These are phyloP conservation scores for Erythrobasidium hasegawianum DNA, from an alignment of 1,284 basidiomycete species.

Conservation along the genomic window DNA sequence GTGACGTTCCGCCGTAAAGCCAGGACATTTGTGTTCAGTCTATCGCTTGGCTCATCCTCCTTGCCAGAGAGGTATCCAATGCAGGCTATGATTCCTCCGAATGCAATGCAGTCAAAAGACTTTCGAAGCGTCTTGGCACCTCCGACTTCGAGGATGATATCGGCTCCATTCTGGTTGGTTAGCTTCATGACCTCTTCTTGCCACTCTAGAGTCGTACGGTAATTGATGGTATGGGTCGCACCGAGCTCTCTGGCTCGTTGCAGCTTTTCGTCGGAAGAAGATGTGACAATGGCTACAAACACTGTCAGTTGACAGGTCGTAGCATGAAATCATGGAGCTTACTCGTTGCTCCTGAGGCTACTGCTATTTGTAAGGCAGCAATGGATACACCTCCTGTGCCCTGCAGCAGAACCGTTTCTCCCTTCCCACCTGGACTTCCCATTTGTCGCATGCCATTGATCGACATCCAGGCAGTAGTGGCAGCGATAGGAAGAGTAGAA, in stretches of 20 bases:
- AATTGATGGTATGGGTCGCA: slow-evolving; percentile 20
- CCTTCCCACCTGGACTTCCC: slow-evolving; percentile 3
- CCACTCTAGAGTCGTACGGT: slow-evolving; percentile 13
- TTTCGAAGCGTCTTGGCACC: slow-evolving; percentile 11
- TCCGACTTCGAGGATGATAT: slow-evolving; percentile 15
- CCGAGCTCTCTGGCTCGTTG: slow-evolving; percentile 13
- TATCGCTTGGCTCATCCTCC: slow-evolving; percentile 6
- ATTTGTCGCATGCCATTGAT: slow-evolving; percentile 3
- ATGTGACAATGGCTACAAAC: slow-evolving; percentile 16
- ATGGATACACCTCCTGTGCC: slow-evolving; percentile 12
- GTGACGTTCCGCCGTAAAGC: slow-evolving; percentile 5
- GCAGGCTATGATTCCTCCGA: slow-evolving; percentile 1
- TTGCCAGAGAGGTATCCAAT: slow-evolving; percentile 18
- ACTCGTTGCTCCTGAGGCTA: slow-evolving; percentile 9
- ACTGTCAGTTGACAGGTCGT: not conserved
- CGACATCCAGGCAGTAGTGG: slow-evolving; percentile 9
- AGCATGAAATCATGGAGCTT: not conserved
- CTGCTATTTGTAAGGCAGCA: slow-evolving; percentile 11
- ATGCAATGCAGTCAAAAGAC: slow-evolving; percentile 21
- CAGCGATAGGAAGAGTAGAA: slow-evolving; percentile 2
- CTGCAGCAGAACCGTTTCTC: not conserved
- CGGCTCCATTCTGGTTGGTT: slow-evolving; percentile 2
- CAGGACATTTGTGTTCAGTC: slow-evolving; percentile 11
- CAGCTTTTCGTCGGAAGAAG: slow-evolving; percentile 24
- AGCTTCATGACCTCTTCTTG: slow-evolving; percentile 5